A percentile compares a stretch with the other conserved stretches of the same genome.
Conservation (phyloP, 768 basidiomycete genomes). For the Kwoniella mangroviensis region DNA sequence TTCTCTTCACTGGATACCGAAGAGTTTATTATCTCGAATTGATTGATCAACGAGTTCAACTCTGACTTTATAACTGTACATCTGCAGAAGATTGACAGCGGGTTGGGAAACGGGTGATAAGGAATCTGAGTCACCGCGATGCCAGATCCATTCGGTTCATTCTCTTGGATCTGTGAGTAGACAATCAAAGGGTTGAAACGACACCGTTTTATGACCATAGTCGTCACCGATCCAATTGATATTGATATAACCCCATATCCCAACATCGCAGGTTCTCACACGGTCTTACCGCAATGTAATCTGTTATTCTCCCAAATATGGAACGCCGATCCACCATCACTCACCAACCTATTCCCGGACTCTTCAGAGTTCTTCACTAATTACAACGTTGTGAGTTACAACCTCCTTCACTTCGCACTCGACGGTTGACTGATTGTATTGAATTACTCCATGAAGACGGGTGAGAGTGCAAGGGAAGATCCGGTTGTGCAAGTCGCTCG, state of each 20-base stretch:
- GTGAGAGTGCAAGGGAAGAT: conserved; percentile 56
- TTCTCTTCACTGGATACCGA: neutral
- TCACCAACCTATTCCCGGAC: conserved; percentile 30
- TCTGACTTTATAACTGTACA: neutral
- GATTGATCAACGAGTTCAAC: neutral
- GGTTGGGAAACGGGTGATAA: neutral
- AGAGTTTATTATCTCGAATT: neutral
- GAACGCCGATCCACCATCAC: conserved; percentile 37
- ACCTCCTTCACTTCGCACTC: conserved; percentile 4
- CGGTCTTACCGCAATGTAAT: conserved; percentile 85
- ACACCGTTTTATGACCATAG: too few relatives aligned
- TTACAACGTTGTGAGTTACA: conserved; percentile 36
- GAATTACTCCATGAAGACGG: conserved; percentile 8
- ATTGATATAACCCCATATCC: too few relatives aligned
- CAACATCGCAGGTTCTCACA: conserved; percentile 35
- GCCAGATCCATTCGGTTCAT: conserved; percentile 63
- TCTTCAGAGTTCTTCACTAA: conserved; percentile 34
- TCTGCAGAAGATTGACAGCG: neutral
- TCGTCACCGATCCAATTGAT: too few relatives aligned
- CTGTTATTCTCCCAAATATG: conserved; percentile 86
- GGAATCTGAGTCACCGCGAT: conserved; percentile 24
- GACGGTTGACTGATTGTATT: conserved; percentile 17
- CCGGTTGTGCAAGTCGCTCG: conserved; percentile 60
- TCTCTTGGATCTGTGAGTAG: conserved; percentile 67
- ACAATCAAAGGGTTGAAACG: too few relatives aligned